Conservation (phyloP, 1,139 yeast species). For the Candida buenavistaensis region DNA sequence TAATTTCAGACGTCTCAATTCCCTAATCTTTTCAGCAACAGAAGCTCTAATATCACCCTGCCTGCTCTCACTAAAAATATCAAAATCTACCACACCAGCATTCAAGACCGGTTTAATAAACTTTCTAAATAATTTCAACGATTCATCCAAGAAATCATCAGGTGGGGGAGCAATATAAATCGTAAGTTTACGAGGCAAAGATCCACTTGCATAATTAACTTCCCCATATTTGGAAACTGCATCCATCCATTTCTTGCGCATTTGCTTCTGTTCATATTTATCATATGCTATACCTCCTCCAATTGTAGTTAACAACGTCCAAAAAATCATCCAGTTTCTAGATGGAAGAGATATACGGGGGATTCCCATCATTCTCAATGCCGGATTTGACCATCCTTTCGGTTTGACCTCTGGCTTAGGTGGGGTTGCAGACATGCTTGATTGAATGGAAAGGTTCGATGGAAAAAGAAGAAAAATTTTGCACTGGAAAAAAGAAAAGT, state of each 20-base stretch:
- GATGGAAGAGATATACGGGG: slow-evolving; percentile 78
- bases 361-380: slow-evolving; percentile 84
- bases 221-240: slow-evolving; percentile 53
- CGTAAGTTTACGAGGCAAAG: slow-evolving; percentile 72
- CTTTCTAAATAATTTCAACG: slow-evolving; percentile 71
- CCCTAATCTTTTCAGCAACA: slow-evolving; percentile 83
- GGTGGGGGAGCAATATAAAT: slow-evolving; percentile 96
- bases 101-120: slow-evolving; percentile 86
- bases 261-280: slow-evolving; percentile 65
- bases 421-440: no score
- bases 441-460: no score
- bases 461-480: no score
- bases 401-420: slow-evolving; percentile 9
- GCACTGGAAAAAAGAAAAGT: no score
- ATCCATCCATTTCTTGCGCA: slow-evolving; percentile 67
- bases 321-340: slow-evolving; percentile 90
- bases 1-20: slow-evolving; percentile 46
- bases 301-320: slow-evolving; percentile 65
- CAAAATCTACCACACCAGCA: slow-evolving; percentile 85
- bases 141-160: slow-evolving; percentile 80
- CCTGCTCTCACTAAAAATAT: slow-evolving; percentile 67
- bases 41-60: slow-evolving; percentile 85
- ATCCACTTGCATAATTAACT: slow-evolving; percentile 33
- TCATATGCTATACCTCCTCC: slow-evolving; percentile 81
- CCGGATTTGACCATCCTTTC: slow-evolving; percentile 77